Evolutionary conservation across 495 filamentous ascomycete species (phyloP).

Genomic region (Patellaria atrata): DNA sequence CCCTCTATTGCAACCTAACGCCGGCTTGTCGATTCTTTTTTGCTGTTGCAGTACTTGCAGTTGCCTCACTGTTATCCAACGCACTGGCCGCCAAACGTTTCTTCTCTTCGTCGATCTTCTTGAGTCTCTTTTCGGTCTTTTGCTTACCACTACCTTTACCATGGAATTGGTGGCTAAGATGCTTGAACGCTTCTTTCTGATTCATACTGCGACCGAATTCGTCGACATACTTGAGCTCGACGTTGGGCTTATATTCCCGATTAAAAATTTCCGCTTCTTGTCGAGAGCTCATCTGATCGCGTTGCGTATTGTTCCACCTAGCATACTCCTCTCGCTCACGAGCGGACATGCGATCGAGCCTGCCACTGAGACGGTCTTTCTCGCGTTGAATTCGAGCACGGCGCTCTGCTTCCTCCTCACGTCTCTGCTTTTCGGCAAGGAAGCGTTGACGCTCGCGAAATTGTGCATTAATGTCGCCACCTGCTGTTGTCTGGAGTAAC

Average conservation of each 20-base stretch:
- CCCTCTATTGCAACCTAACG: slow-evolving; percentile 48
- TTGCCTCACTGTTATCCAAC: slow-evolving; percentile 66
- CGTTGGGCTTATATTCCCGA: slow-evolving; percentile 73
- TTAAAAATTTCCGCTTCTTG: slow-evolving; percentile 73
- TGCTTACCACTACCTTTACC: slow-evolving; percentile 93
- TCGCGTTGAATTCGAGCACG: slow-evolving; percentile 74
- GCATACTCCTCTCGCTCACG: slow-evolving; percentile 86
- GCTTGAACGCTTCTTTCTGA: slow-evolving; percentile 91
- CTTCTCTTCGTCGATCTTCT: slow-evolving; percentile 96
- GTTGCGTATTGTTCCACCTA: slow-evolving; percentile 68
- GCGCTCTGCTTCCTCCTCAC: slow-evolving; percentile 61
- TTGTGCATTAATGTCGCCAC: slow-evolving; percentile 48
- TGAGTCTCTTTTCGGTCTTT: slow-evolving; percentile 92
- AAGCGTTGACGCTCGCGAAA: slow-evolving; percentile 69
- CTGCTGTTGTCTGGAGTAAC: slow-evolving; percentile 50
- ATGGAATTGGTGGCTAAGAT: slow-evolving; percentile 93
- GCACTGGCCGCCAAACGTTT: slow-evolving; percentile 65
- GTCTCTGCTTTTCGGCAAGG: slow-evolving; percentile 57
- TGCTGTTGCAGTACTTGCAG: slow-evolving; percentile 53
- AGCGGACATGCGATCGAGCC: slow-evolving; percentile 71
- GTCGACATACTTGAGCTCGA: slow-evolving; percentile 82
- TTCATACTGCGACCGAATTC: slow-evolving; percentile 72
- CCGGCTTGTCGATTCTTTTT: slow-evolving; percentile 83
- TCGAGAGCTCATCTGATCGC: slow-evolving; percentile 68
- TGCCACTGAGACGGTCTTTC: slow-evolving; percentile 65